Evolutionary conservation across 768 basidiomycete species (phyloP).

Genomic region (Kwoniella botswanensis): DNA sequence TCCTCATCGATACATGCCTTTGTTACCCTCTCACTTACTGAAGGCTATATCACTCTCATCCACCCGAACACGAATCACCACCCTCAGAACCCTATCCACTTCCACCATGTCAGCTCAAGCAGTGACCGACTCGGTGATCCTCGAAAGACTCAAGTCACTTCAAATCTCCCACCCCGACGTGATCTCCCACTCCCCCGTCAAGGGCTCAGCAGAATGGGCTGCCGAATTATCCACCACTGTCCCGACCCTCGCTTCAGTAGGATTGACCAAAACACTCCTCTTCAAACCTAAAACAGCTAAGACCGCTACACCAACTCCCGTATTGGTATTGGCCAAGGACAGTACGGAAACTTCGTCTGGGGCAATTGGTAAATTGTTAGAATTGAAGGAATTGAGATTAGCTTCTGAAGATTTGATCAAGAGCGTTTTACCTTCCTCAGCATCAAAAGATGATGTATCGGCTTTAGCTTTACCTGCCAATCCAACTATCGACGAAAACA

Average conservation of each 20-base stretch:
- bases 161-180: conserved; percentile 34
- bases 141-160: conserved; percentile 36
- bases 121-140: conserved; percentile 36
- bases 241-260: conserved; percentile 9
- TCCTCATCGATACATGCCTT: conserved; percentile 14
- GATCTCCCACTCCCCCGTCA: conserved; percentile 67
- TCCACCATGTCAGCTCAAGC: conserved; percentile 32
- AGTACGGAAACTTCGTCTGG: conserved; percentile 79
- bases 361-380: conserved; percentile 70
- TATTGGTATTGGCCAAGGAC: conserved; percentile 84
- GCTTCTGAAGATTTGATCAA: conserved; percentile 83
- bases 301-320: conserved; percentile 77
- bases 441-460: conserved; percentile 84
- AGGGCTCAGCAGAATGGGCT: conserved; percentile 76
- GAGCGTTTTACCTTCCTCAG: conserved; percentile 75
- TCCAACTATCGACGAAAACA: conserved; percentile 64
- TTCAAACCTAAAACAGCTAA: conserved; percentile 99
- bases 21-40: not conserved
- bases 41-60: conserved; percentile 2
- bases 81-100: not conserved
- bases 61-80: not conserved
- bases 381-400: conserved; percentile 81
- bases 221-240: conserved; percentile 63
- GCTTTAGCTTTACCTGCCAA: conserved; percentile 75
- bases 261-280: conserved; percentile 58